Evolutionary conservation across 2,329 filamentous ascomycete genomes (phyloP).

Genomic region (Pseudocercospora fijiensis): DNA sequence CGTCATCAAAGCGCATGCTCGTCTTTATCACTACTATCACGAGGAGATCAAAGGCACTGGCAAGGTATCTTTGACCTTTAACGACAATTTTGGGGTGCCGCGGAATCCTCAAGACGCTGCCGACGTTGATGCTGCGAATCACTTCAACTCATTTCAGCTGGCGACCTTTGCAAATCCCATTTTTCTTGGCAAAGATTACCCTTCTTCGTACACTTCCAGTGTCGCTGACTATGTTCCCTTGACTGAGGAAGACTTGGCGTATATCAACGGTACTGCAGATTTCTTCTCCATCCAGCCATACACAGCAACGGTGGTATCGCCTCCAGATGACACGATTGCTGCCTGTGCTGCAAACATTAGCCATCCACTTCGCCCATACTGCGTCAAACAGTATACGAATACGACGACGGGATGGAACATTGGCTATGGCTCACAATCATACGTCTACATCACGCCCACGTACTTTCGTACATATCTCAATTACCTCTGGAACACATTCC

Average conservation of each 20-base stretch:
- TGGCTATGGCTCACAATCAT: slow-evolving; percentile 49
- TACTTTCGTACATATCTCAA: slow-evolving; percentile 57
- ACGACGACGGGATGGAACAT: slow-evolving; percentile 37
- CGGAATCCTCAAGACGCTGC: slow-evolving; percentile 40
- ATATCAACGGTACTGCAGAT: slow-evolving; percentile 27
- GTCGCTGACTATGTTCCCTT: slow-evolving; percentile 49
- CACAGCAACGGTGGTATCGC: slow-evolving; percentile 21
- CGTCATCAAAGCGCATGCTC: slow-evolving; percentile 26
- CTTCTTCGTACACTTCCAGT: slow-evolving; percentile 49
- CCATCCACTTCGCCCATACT: slow-evolving; percentile 29
- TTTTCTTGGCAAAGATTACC: slow-evolving; percentile 54
- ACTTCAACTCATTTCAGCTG: slow-evolving; percentile 47
- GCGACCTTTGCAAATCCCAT: slow-evolving; percentile 55
- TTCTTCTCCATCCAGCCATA: slow-evolving; percentile 25
- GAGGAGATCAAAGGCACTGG: slow-evolving; percentile 54
- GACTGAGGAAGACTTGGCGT: slow-evolving; percentile 47
- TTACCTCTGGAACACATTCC: slow-evolving; percentile 62
- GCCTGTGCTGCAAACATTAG: slow-evolving; percentile 39
- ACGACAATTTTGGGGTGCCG: slow-evolving; percentile 41
- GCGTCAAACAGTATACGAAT: slow-evolving; percentile 36
- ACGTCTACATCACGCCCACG: slow-evolving; percentile 56
- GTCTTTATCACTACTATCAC: slow-evolving; percentile 49
- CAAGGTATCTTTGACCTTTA: slow-evolving; percentile 52
- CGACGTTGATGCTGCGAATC: slow-evolving; percentile 49
- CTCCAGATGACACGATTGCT: slow-evolving; percentile 22